Percentiles rank a stretch among this genome's conserved stretches.
phyloP scores from a whole-genome alignment of 2,329 filamentous ascomycete species.

The Cordyceps tenuipes region DNA sequence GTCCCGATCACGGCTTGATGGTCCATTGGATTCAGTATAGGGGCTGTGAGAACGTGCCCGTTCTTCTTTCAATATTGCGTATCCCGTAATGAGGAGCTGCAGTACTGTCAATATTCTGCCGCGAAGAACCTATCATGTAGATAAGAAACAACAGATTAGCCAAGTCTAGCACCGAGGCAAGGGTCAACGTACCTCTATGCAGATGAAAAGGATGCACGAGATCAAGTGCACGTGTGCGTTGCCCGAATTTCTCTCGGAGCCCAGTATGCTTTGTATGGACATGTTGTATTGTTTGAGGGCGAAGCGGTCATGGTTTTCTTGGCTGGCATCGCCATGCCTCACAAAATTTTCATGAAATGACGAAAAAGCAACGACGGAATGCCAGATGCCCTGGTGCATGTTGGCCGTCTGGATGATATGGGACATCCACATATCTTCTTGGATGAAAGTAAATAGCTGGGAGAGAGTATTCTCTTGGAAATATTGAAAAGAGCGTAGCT shows the following conservation, averaged over 20 bases:
- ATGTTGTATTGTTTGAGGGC: slow-evolving; percentile 11
- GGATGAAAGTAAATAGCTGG: slow-evolving; percentile 7
- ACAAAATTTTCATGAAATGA: slow-evolving; percentile 6
- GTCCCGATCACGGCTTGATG: background rate
- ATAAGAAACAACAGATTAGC: background rate
- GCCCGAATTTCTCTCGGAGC: background rate
- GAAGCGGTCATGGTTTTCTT: background rate
- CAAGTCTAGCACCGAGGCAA: background rate
- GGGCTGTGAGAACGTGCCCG: background rate
- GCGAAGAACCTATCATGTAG: background rate
- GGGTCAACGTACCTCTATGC: slow-evolving; percentile 2
- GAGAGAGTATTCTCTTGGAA: slow-evolving; percentile 7
- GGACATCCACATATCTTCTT: slow-evolving; percentile 8
- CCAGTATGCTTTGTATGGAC: slow-evolving; percentile 8
- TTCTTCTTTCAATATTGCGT: slow-evolving; percentile 3
- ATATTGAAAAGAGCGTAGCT: slow-evolving; percentile 10
- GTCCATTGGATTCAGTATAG: background rate
- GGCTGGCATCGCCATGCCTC: background rate
- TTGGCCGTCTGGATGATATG: slow-evolving; percentile 5
- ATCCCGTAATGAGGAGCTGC: slow-evolving; percentile 1
- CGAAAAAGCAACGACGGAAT: slow-evolving; percentile 6
- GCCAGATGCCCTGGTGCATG: slow-evolving; percentile 4
- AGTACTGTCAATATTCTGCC: background rate
- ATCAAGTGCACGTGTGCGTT: slow-evolving; percentile 9
- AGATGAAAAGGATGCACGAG: slow-evolving; percentile 11